phyloP scores from a whole-genome alignment of 352 stramenopile species.

The Globisporangium rhizosaccharum region DNA sequence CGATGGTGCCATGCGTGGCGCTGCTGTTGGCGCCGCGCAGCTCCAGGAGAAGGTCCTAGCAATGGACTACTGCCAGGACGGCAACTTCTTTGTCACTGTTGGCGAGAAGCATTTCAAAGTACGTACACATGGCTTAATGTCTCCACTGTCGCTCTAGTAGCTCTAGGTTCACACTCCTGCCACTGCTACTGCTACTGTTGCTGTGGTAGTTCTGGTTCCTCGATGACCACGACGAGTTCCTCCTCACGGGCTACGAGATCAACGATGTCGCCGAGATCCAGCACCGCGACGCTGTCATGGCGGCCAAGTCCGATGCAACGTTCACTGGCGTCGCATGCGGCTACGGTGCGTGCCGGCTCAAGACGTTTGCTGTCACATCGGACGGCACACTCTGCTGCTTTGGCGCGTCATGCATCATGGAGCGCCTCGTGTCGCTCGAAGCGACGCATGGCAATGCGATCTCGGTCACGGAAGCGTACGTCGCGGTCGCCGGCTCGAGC shows the following conservation, averaged over 20 bases:
- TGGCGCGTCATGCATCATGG: constrained; percentile 64
- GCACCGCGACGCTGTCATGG: constrained; percentile 46
- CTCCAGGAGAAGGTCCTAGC: constrained; percentile 68
- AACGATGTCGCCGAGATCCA: constrained; percentile 61
- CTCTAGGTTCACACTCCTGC: too few species aligned
- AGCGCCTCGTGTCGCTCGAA: constrained; percentile 71
- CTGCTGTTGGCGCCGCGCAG: constrained; percentile 35
- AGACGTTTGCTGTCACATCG: constrained; percentile 66
- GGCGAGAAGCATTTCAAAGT: constrained; percentile 80
- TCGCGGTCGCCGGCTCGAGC: constrained; percentile 60
- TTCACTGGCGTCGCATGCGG: constrained; percentile 72
- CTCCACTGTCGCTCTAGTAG: background rate
- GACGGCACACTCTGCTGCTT: constrained; percentile 80
- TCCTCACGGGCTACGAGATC: constrained; percentile 46
- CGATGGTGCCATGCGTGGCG: constrained; percentile 21
- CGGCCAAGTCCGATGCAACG: constrained; percentile 50
- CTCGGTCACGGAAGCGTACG: constrained; percentile 70
- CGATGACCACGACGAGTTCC: constrained; percentile 40
- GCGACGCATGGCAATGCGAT: constrained; percentile 50
- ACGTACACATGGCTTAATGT: background rate
- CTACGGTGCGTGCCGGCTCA: constrained; percentile 42
- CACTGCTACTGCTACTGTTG: too few species aligned
- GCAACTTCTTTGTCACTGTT: constrained; percentile 79
- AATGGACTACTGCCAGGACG: constrained; percentile 62
- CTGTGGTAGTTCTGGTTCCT: constrained; percentile 66